A percentile compares a stretch with the other conserved stretches of the same genome.
Evolutionary conservation across 768 basidiomycete species (phyloP).

Genomic region (Lactarius sanguifluus): DNA sequence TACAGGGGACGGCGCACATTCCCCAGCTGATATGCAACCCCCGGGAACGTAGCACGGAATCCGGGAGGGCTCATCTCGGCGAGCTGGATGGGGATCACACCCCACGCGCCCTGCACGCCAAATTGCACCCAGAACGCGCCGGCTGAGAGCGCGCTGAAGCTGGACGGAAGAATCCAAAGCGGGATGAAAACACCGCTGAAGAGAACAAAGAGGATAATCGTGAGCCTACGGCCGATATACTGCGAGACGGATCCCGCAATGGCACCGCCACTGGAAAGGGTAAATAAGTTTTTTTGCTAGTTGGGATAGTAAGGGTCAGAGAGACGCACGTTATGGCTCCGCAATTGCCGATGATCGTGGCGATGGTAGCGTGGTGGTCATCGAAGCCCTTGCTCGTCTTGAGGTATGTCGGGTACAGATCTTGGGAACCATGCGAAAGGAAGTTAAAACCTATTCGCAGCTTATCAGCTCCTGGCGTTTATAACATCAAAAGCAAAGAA

Average conservation of each 20-base stretch:
- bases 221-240: conserved; percentile 47
- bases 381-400: conserved; percentile 39
- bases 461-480: conserved; percentile 7
- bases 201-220: conserved; percentile 41
- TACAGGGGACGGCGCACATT: conserved; percentile 32
- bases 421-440: conserved; percentile 51
- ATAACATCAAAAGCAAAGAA: background rate
- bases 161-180: conserved; percentile 47
- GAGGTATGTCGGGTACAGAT: conserved; percentile 45
- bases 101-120: conserved; percentile 45
- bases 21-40: conserved; percentile 46
- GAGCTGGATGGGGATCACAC: conserved; percentile 44
- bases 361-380: conserved; percentile 38
- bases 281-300: conserved; percentile 8
- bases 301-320: conserved; percentile 1
- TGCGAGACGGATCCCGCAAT: conserved; percentile 44
- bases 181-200: conserved; percentile 38
- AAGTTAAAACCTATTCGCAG: conserved; percentile 46
- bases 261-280: conserved; percentile 36
- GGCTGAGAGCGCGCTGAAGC: conserved; percentile 43
- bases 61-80: conserved; percentile 49
- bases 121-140: conserved; percentile 50
- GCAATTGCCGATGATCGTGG: conserved; percentile 46
- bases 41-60: conserved; percentile 49
- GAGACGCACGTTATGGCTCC: conserved; percentile 34